Base-by-base conservation (phyloP, 2,329 filamentous ascomycete genomes). In the Clonostachys sp. region DNA sequence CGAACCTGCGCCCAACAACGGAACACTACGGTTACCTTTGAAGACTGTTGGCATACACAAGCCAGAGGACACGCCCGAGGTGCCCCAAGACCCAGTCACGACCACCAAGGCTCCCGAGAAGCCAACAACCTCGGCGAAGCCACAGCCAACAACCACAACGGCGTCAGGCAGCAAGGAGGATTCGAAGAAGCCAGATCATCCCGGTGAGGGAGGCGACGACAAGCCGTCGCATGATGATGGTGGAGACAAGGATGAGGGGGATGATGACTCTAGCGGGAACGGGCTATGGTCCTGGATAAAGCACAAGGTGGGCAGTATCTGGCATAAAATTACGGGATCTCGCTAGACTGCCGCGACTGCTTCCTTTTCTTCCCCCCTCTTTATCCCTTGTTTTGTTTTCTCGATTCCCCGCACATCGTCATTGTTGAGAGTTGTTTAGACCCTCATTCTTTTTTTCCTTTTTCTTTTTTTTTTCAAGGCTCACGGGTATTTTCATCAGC, bases 1-100 rank as follows among this genome's bases (percentile, higher is more conserved):
- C 48, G 64, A 61, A 4, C 88, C 91, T 0, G 76, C 77, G 46
- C 81, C 88, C 1, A 96, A 96, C 63, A 97, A 97, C 60, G 92
- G 92, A 44, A 96, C 91, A 0, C 70, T 96, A 6, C 77, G 84
- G 12, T 75, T 92, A 12, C 88, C 88, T 0, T 68, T 92, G 20
- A 76, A 75, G 49, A 73, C 84, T 0, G 61, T 81, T 12, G 86
- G 86, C 5, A 61, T 80, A 3, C 87, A 91, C 59, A 72, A 77
- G 43, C 59, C 72, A 0, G 72, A 74, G 14, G 67, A 73, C 3
- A 65, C 63, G 3, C 62, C 73, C 1, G 71, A 78, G 17, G 72
- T 71, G n/a, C 80, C 77, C 0, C 55, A 59, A 10, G 57, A 59
- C 48, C 51, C 59, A 10, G 53, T 57, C 41, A 45, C 45, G 14